Evolutionary conservation across 495 filamentous ascomycete species (phyloP), one percentile per base, ranked within the genome.

Genomic region (Astrocystis sublimbata): DNA sequence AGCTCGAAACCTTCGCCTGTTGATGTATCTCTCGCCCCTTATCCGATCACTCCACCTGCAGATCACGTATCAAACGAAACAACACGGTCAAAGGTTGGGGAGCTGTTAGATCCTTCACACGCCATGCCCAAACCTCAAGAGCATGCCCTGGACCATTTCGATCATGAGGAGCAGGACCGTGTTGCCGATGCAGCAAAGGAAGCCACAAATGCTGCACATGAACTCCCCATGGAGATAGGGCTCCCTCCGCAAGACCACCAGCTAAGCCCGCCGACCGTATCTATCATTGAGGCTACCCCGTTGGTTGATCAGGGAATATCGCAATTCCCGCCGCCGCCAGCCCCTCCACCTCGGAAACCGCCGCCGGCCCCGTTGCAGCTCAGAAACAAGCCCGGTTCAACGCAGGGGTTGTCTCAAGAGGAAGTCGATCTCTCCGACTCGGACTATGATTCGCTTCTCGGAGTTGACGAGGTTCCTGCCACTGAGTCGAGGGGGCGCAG

Each of bases 361-460:
- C 92, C 93, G 6, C 93, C 93, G 31, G 89, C 91, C 15, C 93
- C 93, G 12, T 73, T 97, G 36, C 88, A 93, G 68, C 81, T 97
- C 8, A 83, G 79, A 31, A 77, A 81, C 40, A 64, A 72, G 64
- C 33, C 69, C 79, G 62, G 73, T 46, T 71, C 71, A 15, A 79
- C 76, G 5, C 70, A 75, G 51, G 75, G 78, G 33, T 78, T 79
- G 46, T 64, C 79, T 5, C 81, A 79, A 3, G 77, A 83, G 15
- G 84, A 81, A 2, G 85, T 83, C 7, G 38, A 40, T 15, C 81
- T 89, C 42, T 90, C 88, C 0, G 89, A 88, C 45, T 93, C 92
- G 2, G 92, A 97, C 61, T 93, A 94, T 65, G 91, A 92, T 58
- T 90, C 93, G 66, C 81, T 87, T 15, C 70, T 88, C 4, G 85